A percentile compares a stretch with the other conserved stretches of the same genome.
phyloP scores from a whole-genome alignment of 805 yeast species.

The Maudiozyma barnettii region DNA sequence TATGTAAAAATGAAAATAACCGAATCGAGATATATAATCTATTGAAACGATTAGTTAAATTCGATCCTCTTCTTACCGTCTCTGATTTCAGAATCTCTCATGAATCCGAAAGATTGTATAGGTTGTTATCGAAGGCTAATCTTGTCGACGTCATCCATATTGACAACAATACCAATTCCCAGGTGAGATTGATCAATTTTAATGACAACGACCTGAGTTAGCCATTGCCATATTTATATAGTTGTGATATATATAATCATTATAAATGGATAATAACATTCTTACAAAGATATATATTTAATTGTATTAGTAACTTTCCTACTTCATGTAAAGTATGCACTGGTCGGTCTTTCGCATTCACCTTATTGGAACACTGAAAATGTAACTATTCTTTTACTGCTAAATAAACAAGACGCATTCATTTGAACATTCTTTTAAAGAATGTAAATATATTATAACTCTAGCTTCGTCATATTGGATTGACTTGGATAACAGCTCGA shows the following conservation, averaged over 20 bases:
- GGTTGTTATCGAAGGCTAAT: constrained; percentile 11
- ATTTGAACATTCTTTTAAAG: too few species aligned
- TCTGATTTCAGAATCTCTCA: constrained; percentile 11
- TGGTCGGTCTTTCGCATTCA: too few species aligned
- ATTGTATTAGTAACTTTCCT: too few species aligned
- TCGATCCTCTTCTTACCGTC: constrained; percentile 11
- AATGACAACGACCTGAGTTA: constrained; percentile 1
- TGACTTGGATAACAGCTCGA: too few species aligned
- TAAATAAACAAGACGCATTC: too few species aligned
- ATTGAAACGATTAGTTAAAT: constrained; percentile 10
- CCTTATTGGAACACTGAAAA: too few species aligned
- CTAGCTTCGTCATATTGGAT: too few species aligned
- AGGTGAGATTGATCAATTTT: constrained; percentile 16
- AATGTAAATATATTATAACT: too few species aligned
- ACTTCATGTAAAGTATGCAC: too few species aligned
- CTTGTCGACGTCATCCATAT: background rate
- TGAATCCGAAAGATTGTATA: constrained; percentile 7
- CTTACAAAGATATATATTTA: too few species aligned
- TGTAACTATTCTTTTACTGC: too few species aligned
- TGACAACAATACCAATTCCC: background rate
- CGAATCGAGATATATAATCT: constrained; percentile 1
- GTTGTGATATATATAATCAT: background rate
- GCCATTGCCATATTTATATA: background rate
- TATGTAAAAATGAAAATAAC: background rate
- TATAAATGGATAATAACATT: background rate